Percentiles rank a stretch among this genome's conserved stretches.
phyloP scores from a whole-genome alignment of 257 asterid species.

The Plantago major region DNA sequence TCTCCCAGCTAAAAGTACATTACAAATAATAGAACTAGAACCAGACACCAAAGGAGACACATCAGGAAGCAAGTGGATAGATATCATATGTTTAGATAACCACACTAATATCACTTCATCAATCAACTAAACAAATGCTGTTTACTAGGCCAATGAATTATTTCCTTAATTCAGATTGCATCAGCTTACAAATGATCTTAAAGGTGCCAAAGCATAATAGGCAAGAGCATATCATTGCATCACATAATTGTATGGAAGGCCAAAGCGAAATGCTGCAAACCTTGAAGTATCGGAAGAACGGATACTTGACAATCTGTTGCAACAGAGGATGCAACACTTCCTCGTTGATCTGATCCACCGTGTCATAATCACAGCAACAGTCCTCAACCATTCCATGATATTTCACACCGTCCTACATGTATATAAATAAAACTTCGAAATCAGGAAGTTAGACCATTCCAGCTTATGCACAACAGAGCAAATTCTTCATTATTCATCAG shows the following conservation, averaged over 20 bases:
- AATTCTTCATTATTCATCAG: too few relatives aligned
- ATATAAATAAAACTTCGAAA: too few relatives aligned
- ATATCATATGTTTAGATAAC: background rate
- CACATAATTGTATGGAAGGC: too few relatives aligned
- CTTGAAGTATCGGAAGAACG: slow-evolving; percentile 69
- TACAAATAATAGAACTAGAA: background rate
- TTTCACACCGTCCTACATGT: slow-evolving; percentile 29
- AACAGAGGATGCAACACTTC: slow-evolving; percentile 49
- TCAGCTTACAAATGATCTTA: too few relatives aligned
- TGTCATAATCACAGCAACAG: slow-evolving; percentile 51
- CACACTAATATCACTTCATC: background rate
- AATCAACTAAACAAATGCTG: background rate
- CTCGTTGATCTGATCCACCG: slow-evolving; percentile 44
- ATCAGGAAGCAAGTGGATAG: background rate
- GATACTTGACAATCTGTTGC: slow-evolving; percentile 44
- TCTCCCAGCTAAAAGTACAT: too few relatives aligned
- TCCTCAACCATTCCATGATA: slow-evolving; percentile 52
- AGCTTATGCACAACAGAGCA: too few relatives aligned
- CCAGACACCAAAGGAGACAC: background rate
- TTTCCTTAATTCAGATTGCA: too few relatives aligned
- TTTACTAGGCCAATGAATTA: background rate
- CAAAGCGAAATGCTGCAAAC: slow-evolving; percentile 17
- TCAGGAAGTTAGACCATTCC: too few relatives aligned
- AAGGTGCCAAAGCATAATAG: too few relatives aligned
- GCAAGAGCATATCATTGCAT: too few relatives aligned